Evolutionary conservation across 768 basidiomycete genomes (phyloP).

Genomic region (Mycena pura): DNA sequence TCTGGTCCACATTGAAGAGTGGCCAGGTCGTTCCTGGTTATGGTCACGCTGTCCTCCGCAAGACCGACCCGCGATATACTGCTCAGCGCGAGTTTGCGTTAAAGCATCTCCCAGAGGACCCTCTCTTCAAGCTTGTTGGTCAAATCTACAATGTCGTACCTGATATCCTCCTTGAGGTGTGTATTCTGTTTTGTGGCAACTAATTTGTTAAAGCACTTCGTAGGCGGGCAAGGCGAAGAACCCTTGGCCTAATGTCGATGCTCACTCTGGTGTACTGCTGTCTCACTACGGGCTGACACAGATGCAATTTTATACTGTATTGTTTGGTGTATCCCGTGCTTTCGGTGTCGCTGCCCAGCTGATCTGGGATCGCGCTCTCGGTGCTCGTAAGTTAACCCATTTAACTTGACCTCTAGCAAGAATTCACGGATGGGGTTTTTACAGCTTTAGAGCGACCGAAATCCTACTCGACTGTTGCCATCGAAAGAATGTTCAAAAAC

Average conservation of each 20-base stretch:
- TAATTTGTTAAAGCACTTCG: not conserved
- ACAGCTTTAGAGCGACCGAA: slow-evolving; percentile 89
- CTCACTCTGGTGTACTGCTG: slow-evolving; percentile 91
- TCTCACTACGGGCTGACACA: slow-evolving; percentile 86
- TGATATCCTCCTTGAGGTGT: slow-evolving; percentile 83
- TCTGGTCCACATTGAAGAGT: slow-evolving; percentile 92
- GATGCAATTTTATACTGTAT: slow-evolving; percentile 97
- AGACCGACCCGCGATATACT: slow-evolving; percentile 92
- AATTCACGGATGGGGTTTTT: not conserved
- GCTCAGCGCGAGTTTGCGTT: slow-evolving; percentile 91
- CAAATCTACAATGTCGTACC: slow-evolving; percentile 91
- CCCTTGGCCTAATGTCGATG: slow-evolving; percentile 97
- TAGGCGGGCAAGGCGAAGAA: slow-evolving; percentile 93
- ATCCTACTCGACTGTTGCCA: slow-evolving; percentile 84
- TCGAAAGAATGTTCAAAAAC: slow-evolving; percentile 78
- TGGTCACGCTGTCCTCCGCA: slow-evolving; percentile 85
- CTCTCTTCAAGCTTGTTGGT: slow-evolving; percentile 92
- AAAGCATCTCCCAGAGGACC: slow-evolving; percentile 85
- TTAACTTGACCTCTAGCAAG: not conserved
- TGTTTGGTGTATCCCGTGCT: slow-evolving; percentile 96
- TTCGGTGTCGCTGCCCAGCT: slow-evolving; percentile 89
- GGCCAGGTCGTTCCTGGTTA: slow-evolving; percentile 96
- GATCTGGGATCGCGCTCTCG: slow-evolving; percentile 93
- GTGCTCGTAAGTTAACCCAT: slow-evolving; percentile 72
- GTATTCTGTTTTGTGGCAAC: slow-evolving; percentile 26